Conservation (phyloP, 2,329 filamentous ascomycete genomes). For the Alternaria panax region DNA sequence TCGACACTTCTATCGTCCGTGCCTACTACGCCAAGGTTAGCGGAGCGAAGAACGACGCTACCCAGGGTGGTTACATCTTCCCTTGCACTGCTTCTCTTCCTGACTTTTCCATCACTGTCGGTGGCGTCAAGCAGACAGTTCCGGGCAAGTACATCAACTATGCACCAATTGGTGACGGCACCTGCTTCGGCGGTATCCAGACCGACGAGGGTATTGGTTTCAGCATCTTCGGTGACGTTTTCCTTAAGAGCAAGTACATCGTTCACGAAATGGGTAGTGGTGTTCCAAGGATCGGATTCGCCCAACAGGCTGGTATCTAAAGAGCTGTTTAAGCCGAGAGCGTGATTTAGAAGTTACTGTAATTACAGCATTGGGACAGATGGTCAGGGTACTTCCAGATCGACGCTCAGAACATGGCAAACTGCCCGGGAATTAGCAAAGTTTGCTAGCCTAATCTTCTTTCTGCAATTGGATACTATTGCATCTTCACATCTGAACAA, state of each 20-base stretch:
- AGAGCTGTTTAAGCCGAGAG: neutral
- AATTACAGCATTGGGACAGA: neutral
- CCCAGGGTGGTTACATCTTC: constrained; percentile 64
- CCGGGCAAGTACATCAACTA: constrained; percentile 65
- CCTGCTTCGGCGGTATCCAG: constrained; percentile 82
- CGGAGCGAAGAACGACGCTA: constrained; percentile 58
- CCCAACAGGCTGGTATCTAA: constrained; percentile 48
- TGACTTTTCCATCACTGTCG: constrained; percentile 62
- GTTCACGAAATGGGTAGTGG: constrained; percentile 58
- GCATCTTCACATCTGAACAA: neutral
- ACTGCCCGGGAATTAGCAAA: neutral
- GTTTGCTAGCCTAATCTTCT: neutral
- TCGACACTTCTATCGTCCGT: constrained; percentile 61
- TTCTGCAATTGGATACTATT: neutral
- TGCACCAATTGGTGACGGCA: constrained; percentile 51
- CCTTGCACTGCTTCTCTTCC: constrained; percentile 60
- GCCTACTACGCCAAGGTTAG: constrained; percentile 67
- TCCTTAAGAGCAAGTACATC: constrained; percentile 79
- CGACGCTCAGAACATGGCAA: neutral
- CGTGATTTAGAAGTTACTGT: neutral
- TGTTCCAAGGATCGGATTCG: constrained; percentile 55
- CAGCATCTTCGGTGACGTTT: constrained; percentile 78
- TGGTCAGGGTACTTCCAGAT: neutral
- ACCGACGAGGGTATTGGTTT: constrained; percentile 63
- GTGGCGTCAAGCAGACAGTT: constrained; percentile 58